A percentile compares a stretch with the other conserved stretches of the same genome.
Evolutionary conservation across 371 early-diverging fungal species (phyloP).

Genomic region (Phascolomyces articulosus): DNA sequence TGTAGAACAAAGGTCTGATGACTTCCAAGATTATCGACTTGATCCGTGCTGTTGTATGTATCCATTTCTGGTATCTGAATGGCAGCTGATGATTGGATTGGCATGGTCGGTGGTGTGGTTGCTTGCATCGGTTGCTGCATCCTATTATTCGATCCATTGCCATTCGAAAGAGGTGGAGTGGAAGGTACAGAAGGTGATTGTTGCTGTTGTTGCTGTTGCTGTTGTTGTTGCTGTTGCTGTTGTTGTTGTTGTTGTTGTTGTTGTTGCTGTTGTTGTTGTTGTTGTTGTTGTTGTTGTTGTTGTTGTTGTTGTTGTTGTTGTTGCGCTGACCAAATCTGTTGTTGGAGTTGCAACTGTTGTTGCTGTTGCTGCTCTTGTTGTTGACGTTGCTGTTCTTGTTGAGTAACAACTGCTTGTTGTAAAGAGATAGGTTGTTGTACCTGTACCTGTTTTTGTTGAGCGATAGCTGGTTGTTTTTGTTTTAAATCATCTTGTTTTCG

Average conservation of each 20-base stretch:
- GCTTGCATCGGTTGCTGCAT: constrained; percentile 1
- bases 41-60: constrained; percentile 9
- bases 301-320: background rate
- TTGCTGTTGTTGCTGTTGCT: background rate
- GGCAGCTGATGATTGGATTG: constrained; percentile 12
- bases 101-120: background rate
- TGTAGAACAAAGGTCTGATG: constrained; percentile 37
- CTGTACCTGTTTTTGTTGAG: constrained; percentile 8
- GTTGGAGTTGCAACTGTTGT: constrained; percentile 15
- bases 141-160: background rate
- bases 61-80: constrained; percentile 10
- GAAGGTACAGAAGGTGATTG: background rate
- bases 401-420: background rate
- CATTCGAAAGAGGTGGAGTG: background rate
- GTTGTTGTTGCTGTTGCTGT: constrained; percentile 5
- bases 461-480: constrained; percentile 4
- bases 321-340: background rate
- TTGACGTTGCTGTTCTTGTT: background rate
- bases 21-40: constrained; percentile 5
- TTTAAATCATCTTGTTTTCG: constrained; percentile 1
- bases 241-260: constrained; percentile 12
- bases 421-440: constrained; percentile 5
- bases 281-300: constrained; percentile 13
- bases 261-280: constrained; percentile 17
- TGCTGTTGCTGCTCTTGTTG: constrained; percentile 6